Evolutionary conservation across 2,329 filamentous ascomycete species (phyloP).

Genomic region (Lasiodiplodia gonubiensis): DNA sequence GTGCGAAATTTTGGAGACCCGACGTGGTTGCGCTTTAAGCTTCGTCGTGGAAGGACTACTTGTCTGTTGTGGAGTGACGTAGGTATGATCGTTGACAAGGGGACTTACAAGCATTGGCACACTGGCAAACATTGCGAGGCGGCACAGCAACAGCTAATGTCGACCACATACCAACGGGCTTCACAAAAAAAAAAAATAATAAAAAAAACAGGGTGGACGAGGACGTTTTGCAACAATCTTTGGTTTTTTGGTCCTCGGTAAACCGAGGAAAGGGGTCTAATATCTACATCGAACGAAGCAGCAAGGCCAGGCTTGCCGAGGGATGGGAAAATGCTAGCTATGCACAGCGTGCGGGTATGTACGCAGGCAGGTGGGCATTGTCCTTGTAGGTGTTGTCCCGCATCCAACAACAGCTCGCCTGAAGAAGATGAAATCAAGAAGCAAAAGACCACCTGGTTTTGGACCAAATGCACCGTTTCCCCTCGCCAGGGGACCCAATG

Average conservation of each 20-base stretch:
- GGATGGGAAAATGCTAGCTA: slow-evolving; percentile 10
- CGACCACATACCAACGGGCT: neutral
- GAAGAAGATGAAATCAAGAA: slow-evolving; percentile 7
- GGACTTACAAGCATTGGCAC: neutral
- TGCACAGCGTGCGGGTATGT: neutral
- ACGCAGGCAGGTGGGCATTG: slow-evolving; percentile 14
- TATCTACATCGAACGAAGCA: slow-evolving; percentile 20
- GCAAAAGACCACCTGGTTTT: slow-evolving; percentile 3
- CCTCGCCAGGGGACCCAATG: slow-evolving; percentile 5
- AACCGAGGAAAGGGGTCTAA: neutral
- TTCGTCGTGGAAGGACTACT: neutral
- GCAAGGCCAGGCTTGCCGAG: slow-evolving; percentile 13
- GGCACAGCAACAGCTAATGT: slow-evolving; percentile 3
- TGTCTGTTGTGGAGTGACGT: slow-evolving; percentile 2
- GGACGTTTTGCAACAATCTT: neutral
- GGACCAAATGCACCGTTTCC: slow-evolving; percentile 19
- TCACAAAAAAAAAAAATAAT: no score
- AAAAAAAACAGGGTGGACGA: neutral
- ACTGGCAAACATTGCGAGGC: neutral
- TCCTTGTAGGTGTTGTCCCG: neutral
- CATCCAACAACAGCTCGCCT: slow-evolving; percentile 23
- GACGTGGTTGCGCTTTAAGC: neutral
- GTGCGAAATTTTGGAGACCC: neutral
- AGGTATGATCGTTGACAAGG: neutral
- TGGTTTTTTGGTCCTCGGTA: neutral